Percentiles rank a stretch among this genome's conserved stretches.
phyloP scores from a whole-genome alignment of 2,329 filamentous ascomycete species.

The Nothopassalora personata region DNA sequence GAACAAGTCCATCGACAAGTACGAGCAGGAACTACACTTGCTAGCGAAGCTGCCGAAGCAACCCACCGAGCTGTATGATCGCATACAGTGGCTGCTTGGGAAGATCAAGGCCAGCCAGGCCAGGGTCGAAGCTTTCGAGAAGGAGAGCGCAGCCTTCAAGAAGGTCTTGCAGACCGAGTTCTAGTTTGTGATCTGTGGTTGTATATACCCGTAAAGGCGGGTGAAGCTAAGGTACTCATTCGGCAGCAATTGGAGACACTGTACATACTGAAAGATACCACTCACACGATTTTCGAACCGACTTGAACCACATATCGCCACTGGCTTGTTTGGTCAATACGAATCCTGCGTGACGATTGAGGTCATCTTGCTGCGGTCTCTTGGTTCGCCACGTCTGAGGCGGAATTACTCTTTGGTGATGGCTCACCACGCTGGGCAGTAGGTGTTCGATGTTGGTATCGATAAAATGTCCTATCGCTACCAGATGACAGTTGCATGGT shows the following conservation, averaged over 20 bases:
- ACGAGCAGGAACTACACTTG: constrained; percentile 68
- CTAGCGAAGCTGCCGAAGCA: constrained; percentile 67
- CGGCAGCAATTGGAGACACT: constrained; percentile 9
- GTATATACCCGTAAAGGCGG: neutral
- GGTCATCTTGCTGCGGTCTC: neutral
- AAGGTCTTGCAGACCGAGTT: constrained; percentile 58
- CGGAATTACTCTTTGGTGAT: neutral
- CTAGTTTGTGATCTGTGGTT: constrained; percentile 20
- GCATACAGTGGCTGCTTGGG: constrained; percentile 65
- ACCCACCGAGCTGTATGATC: constrained; percentile 60
- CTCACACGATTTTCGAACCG: neutral
- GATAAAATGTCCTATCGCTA: too few species aligned
- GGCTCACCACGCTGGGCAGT: too few species aligned
- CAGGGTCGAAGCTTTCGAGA: constrained; percentile 69
- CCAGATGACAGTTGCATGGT: too few species aligned
- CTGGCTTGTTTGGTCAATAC: neutral
- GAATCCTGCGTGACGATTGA: neutral
- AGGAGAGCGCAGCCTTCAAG: constrained; percentile 65
- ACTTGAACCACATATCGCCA: neutral
- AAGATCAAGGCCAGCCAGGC: constrained; percentile 71
- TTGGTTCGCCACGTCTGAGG: neutral
- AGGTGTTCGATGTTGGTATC: too few species aligned
- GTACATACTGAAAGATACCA: constrained; percentile 11
- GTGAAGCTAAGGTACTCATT: neutral
- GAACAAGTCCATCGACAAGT: constrained; percentile 68